These are phyloP conservation scores for Tuber indicum DNA, from an alignment of 495 filamentous ascomycete genomes.

Conservation along the genomic window DNA sequence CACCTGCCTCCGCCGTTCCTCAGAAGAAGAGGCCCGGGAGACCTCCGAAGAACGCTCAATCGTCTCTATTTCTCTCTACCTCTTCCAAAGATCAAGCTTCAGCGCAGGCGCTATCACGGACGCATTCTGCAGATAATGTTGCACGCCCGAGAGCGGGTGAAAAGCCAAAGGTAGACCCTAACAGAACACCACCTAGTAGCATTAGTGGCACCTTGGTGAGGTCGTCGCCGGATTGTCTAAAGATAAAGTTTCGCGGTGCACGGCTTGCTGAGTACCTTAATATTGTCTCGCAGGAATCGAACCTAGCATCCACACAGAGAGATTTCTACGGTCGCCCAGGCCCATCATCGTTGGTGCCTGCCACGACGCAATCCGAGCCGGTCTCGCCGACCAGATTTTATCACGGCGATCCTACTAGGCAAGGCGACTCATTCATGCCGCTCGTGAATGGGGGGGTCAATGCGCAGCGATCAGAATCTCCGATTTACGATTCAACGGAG, in stretches of 20 bases:
- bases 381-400: slow-evolving; percentile 34
- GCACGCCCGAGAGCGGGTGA: neutral
- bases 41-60: slow-evolving; percentile 27
- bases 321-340: neutral
- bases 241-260: neutral
- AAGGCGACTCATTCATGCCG: slow-evolving; percentile 22
- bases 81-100: slow-evolving; percentile 16
- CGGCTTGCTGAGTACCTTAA: slow-evolving; percentile 5
- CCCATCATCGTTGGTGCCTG: slow-evolving; percentile 11
- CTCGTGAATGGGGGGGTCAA: slow-evolving; percentile 14
- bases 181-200: slow-evolving; percentile 1
- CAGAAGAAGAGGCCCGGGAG: slow-evolving; percentile 32
- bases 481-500: slow-evolving; percentile 49
- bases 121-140: slow-evolving; percentile 33
- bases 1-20: slow-evolving; percentile 14
- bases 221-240: neutral
- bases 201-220: neutral
- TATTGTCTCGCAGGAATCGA: slow-evolving; percentile 5
- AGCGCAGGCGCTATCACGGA: slow-evolving; percentile 28
- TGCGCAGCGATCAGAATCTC: slow-evolving; percentile 20
- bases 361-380: slow-evolving; percentile 32
- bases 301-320: neutral
- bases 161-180: slow-evolving; percentile 7
- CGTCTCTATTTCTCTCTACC: slow-evolving; percentile 26
- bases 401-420: slow-evolving; percentile 22